These are phyloP conservation scores for Aspergillus novofumigatus DNA, from an alignment of 2,329 filamentous ascomycete species.

Conservation along the genomic window DNA sequence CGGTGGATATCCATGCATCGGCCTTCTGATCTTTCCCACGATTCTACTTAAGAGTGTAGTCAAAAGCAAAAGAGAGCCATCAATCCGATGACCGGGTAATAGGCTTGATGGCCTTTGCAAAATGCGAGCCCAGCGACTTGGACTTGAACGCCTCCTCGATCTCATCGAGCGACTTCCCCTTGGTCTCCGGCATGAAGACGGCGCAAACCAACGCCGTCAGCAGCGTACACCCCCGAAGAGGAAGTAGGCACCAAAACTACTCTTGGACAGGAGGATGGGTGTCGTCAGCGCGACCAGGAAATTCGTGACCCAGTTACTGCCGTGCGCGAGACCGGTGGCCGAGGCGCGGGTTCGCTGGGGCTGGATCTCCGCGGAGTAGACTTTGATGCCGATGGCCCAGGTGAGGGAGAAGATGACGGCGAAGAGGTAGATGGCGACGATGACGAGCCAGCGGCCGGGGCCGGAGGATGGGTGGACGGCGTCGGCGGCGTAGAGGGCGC, in stretches of 20 bases:
- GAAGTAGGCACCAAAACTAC: conserved; percentile 45
- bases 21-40: background rate
- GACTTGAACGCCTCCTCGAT: conserved; percentile 47
- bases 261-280: conserved; percentile 41
- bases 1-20: background rate
- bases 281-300: conserved; percentile 45
- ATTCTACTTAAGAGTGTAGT: no score
- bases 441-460: conserved; percentile 28
- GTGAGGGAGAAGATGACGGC: conserved; percentile 32
- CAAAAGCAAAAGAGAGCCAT: background rate
- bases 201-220: conserved; percentile 38
- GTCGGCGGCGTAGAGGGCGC: conserved; percentile 29
- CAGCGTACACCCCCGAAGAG: conserved; percentile 42
- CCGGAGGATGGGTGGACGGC: conserved; percentile 25
- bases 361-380: conserved; percentile 58
- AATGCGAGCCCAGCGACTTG: conserved; percentile 6
- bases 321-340: conserved; percentile 51
- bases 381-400: conserved; percentile 54
- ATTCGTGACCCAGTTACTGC: conserved; percentile 48
- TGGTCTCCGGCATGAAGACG: conserved; percentile 50
- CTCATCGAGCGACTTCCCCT: conserved; percentile 46
- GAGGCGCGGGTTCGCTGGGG: conserved; percentile 52
- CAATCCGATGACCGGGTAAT: background rate
- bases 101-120: conserved; percentile 1
- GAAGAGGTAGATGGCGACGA: conserved; percentile 27